Base-by-base conservation (phyloP, 768 basidiomycete species). In the Leucogyrophana mollusca region DNA sequence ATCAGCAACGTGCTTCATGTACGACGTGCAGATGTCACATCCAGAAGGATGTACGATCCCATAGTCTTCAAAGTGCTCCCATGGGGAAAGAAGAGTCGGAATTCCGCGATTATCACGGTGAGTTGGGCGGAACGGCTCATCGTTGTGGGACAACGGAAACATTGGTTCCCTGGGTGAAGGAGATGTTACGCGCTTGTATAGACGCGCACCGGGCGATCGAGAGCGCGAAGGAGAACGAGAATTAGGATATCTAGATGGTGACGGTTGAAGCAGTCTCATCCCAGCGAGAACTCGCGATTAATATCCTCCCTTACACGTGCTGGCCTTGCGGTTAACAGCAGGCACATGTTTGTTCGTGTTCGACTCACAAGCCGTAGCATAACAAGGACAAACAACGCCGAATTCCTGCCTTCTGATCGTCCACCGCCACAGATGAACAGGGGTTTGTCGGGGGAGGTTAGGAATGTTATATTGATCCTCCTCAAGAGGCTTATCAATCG, bases 1-100 rank as follows among this genome's bases (percentile, higher is more conserved):
- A 43, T 68, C 69, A 10, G 66, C 63, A 49, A 72, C 56, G 48
- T 73, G 72, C 43, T 66, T 62, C 62, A 68, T 71, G 53, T 72
- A 74, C 9, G 61, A 56, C 5, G 63, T 50, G 49, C 72, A 73
- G 11, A 61, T 56, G 16, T 59, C 61, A 55, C 72, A 73, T 49
- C 66, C 73, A 1, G 66, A 61, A 4, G 65, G 61, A 40, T 73
- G 72, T 3, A 73, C 64, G 30, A 73, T 60, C 20, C 72, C 72
- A 45, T 66, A 70, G 52, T 62, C 61, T 13, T 69, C 61, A 49
- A 72, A 60, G 57, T 58, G 66, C 58, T 70, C 69, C 72, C 72
- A 73, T 6, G 66, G 59, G 2, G 68, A 66, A 27, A 65, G 44
- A 18, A 65, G 66, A 3, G 64, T 65, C 7, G 64, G 64, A 3